Conservation (phyloP, 2,329 filamentous ascomycete genomes). For the Exophiala dermatitidis region DNA sequence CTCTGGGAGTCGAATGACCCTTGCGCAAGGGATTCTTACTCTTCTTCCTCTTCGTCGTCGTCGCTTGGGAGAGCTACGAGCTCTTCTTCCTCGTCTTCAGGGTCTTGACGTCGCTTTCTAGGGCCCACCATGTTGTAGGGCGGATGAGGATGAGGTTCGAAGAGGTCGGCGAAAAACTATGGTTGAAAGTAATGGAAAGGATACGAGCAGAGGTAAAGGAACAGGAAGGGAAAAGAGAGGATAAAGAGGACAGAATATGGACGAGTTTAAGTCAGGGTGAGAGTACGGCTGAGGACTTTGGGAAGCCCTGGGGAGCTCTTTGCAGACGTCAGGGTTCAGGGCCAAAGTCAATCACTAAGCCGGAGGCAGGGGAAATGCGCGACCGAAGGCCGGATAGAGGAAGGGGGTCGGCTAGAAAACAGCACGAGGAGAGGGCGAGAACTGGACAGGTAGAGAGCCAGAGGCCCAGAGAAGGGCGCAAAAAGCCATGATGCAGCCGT, state of each 20-base stretch:
- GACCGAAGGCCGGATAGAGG: not conserved
- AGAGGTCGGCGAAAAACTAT: slow-evolving; percentile 1
- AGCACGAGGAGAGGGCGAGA: slow-evolving; percentile 1
- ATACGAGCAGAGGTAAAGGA: slow-evolving; percentile 2
- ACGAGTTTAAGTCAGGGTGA: slow-evolving; percentile 21
- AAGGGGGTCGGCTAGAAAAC: not conserved
- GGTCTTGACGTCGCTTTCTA: slow-evolving; percentile 45
- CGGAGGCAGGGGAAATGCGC: not conserved
- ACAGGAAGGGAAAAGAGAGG: slow-evolving; percentile 32
- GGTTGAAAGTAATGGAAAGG: not conserved
- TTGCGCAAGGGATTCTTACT: slow-evolving; percentile 30
- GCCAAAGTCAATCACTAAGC: not conserved
- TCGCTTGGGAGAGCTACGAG: slow-evolving; percentile 44
- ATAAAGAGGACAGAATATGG: slow-evolving; percentile 30
- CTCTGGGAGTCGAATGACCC: not conserved
- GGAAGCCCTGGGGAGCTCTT: slow-evolving; percentile 15
- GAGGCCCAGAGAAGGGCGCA: not conserved
- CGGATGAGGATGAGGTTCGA: slow-evolving; percentile 6
- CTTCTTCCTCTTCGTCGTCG: slow-evolving; percentile 46
- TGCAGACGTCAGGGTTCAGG: slow-evolving; percentile 20
- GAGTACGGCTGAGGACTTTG: slow-evolving; percentile 13
- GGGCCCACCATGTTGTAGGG: slow-evolving; percentile 36
- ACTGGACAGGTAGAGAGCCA: not conserved
- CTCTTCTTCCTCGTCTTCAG: slow-evolving; percentile 43
- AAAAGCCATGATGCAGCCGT: slow-evolving; percentile 1